Base-by-base conservation (phyloP, 176 grass and related monocot species). In the Stipa capillata region DNA sequence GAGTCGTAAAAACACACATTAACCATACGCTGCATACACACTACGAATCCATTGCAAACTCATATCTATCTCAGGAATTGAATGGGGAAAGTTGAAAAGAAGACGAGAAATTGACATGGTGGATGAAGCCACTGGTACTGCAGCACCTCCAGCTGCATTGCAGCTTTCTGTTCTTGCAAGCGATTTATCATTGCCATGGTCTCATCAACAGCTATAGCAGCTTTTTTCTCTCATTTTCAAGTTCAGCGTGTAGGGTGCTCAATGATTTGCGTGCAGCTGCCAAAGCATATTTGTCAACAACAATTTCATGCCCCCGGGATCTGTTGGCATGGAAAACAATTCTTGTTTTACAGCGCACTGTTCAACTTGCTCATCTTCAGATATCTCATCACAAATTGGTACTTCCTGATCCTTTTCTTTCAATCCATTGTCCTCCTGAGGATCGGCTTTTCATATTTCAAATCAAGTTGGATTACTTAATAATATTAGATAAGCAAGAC, bases 141-240 rank as follows among this genome's bases (percentile, higher is more conserved):
- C 50, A 99, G 85, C 2, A 92, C 97, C 83, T 99, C 97, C 97
- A 99, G 95, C 80, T 99, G 90, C 97, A 99, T 99, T 65, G 90
- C 92, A 66, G 97, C 97, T 89, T 99, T 99, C 83, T 99, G 92
- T 84, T 99, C 92, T 93, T 99, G 97, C 74, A 99, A 87, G 48
- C 97, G 86, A 73, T 92, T 99, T 84, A 99, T 99, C 97, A 96
- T 99, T 64, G 97, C 97, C 97, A 99, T 99, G 78, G 97, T 95
- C 85, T 99, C 85, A 79, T 95, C 93, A 9, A 92, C 88, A 59
- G 92, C 86, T 62, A 99, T 93, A 74, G 97, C 92, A 48, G 97
- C 81, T 44, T 85, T 37, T 61, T 95, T 82, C 92, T 89, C 86
- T 99, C 97, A 77, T 99, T 91, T 86, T 99, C 97, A 36, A 99